Conservation (phyloP, 208 protist species). For the Tritrichomonas foetus region DNA sequence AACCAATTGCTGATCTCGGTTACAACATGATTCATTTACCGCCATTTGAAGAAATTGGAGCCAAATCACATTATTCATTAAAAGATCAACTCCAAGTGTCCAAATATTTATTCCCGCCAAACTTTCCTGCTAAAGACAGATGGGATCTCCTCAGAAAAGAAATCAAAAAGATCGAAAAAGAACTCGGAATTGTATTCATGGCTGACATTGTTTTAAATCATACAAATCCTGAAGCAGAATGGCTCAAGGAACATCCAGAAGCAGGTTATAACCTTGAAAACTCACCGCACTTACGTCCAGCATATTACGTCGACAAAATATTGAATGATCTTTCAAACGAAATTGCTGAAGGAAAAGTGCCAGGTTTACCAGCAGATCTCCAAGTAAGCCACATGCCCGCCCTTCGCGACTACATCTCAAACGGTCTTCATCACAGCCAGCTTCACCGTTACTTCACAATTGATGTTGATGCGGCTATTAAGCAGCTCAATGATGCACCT, state of each 20-base stretch:
- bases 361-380: background rate
- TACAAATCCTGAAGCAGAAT: background rate
- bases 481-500: background rate
- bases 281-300: background rate
- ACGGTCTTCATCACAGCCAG: background rate
- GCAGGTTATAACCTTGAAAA: background rate
- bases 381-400: background rate
- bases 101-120: background rate
- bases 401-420: background rate
- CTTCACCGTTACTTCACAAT: background rate
- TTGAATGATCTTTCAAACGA: background rate
- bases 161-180: slow-evolving; percentile 4
- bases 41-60: slow-evolving; percentile 32
- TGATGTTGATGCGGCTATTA: background rate
- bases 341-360: background rate
- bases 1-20: background rate
- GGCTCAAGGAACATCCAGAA: background rate
- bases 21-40: slow-evolving; percentile 38
- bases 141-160: background rate
- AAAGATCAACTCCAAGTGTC: background rate
- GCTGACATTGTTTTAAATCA: slow-evolving; percentile 17
- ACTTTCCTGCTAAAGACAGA: background rate
- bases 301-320: background rate
- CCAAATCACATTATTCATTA: background rate
- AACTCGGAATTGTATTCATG: slow-evolving; percentile 36